Evolutionary conservation across 192 early-diverging fungal species (phyloP), one percentile per base, ranked within the genome.

Genomic region (Coemansia guatemalensis): DNA sequence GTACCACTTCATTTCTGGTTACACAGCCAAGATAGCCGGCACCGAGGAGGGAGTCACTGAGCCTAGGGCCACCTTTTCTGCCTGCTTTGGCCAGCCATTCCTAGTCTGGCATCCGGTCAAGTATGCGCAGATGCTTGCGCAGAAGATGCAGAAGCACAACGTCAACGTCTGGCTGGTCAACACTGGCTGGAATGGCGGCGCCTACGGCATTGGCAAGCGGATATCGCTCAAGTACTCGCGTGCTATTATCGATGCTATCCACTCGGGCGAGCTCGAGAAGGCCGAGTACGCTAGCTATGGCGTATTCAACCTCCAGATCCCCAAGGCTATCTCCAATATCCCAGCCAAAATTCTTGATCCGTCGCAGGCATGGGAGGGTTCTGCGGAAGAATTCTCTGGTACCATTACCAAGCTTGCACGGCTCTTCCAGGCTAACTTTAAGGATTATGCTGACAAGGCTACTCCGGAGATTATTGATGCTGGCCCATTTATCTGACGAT

Each of bases 1-100:
- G 89, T 98, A 96, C 84, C 94, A 96, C 83, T 98, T 98, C 78
- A 96, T 98, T 74, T 91, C 90, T 51, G 96, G 96, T 23, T 98
- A 95, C 85, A 98, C 96, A 1, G 93, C 96, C 68, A 98, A 98
- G 90, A 92, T 98, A 73, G 91, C 96, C 20, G 96, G 96, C 52
- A 98, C 96, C 26, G 96, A 98, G 69, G 93, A 95, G 11, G 96
- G 96, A 58, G 86, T 98, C 29, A 89, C 87, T 11, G 93, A 95
- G 72, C 96, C 96, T 18, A 81, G 85, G 69, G 93, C 96, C 27
- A 96, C 94, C 6, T 98, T 98, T 83, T 92, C 91, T 47, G 87
- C 92, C 35, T 96, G 93, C 83, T 96, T 93, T 68, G 95, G 95
- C 65, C 88, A 93, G 66, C 94, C 96, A n/a, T 98, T 98, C 90